Conservation (phyloP, 495 filamentous ascomycete species). For the Wilcoxina mikolae region DNA sequence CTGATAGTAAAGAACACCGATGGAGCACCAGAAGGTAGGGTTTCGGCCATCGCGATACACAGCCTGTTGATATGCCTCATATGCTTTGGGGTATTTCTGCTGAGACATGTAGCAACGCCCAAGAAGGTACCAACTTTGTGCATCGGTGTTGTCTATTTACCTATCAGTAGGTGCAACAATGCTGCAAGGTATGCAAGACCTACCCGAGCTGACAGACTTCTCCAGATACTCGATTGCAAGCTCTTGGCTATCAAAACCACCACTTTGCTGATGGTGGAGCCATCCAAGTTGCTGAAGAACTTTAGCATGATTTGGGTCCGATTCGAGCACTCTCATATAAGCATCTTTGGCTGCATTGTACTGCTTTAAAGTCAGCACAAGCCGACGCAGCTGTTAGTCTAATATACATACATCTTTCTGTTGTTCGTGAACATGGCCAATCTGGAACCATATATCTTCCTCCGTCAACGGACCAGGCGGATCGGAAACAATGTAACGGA, state of each 20-base stretch:
- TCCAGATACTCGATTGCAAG: conserved; percentile 93
- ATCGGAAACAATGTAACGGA: conserved; percentile 91
- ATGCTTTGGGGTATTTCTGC: conserved; percentile 96
- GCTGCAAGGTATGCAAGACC: conserved; percentile 29
- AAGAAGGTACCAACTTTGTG: conserved; percentile 97
- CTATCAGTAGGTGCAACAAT: conserved; percentile 6
- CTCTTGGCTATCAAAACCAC: conserved; percentile 76
- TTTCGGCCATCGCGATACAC: conserved; percentile 97
- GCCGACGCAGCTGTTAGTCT: conserved; percentile 15
- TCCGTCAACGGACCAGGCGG: conserved; percentile 87
- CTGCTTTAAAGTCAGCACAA: conserved; percentile 35
- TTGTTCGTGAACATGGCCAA: conserved; percentile 96
- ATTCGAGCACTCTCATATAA: conserved; percentile 84
- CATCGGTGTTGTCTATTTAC: conserved; percentile 69
- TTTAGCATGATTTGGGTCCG: conserved; percentile 92
- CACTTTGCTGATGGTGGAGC: conserved; percentile 93
- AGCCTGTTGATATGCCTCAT: conserved; percentile 97
- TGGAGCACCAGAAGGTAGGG: conserved; percentile 99
- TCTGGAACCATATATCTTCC: conserved; percentile 99
- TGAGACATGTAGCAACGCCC: conserved; percentile 99
- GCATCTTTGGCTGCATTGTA: conserved; percentile 84
- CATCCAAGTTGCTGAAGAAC: conserved; percentile 96
- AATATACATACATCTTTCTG: conserved; percentile 78
- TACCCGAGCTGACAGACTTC: conserved; percentile 89
- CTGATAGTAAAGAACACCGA: conserved; percentile 97